Percentiles rank a stretch among this genome's conserved stretches.
These are phyloP conservation scores for Mycena vulgaris DNA, from an alignment of 768 basidiomycete species.

Conservation along the genomic window DNA sequence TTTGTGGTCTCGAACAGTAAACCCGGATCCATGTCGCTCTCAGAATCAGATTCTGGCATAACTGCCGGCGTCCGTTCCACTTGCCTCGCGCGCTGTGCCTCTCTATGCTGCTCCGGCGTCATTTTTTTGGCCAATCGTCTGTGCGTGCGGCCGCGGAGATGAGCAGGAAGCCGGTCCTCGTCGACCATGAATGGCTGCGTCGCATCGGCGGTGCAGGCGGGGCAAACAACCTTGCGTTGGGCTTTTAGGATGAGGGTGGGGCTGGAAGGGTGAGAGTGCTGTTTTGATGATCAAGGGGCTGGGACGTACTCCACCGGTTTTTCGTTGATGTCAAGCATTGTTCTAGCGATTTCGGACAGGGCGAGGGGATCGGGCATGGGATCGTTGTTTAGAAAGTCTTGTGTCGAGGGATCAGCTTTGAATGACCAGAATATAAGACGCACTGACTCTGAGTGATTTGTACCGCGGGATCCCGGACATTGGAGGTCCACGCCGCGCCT, in stretches of 20 bases:
- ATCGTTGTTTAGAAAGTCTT: slow-evolving; percentile 70
- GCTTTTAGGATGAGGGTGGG: slow-evolving; percentile 70
- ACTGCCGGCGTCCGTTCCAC: not conserved
- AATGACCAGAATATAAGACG: not conserved
- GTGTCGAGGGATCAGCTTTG: not conserved
- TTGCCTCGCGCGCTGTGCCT: slow-evolving; percentile 7
- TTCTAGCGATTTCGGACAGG: slow-evolving; percentile 69
- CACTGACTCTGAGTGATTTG: slow-evolving; percentile 64
- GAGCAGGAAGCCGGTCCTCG: slow-evolving; percentile 70
- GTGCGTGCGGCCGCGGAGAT: slow-evolving; percentile 71
- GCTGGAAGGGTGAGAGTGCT: slow-evolving; percentile 53
- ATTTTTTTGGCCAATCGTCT: slow-evolving; percentile 59
- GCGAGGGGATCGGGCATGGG: slow-evolving; percentile 70
- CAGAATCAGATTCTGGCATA: not conserved
- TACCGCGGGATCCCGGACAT: slow-evolving; percentile 68
- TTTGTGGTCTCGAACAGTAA: not conserved
- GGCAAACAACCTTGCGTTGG: slow-evolving; percentile 72
- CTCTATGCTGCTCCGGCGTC: slow-evolving; percentile 28
- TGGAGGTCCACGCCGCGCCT: slow-evolving; percentile 70
- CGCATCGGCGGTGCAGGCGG: slow-evolving; percentile 71
- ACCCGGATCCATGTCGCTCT: slow-evolving; percentile 14
- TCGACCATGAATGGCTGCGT: slow-evolving; percentile 78
- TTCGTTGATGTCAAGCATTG: slow-evolving; percentile 62
- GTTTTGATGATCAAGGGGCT: slow-evolving; percentile 17
- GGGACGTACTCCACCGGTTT: slow-evolving; percentile 63